Percentiles rank a stretch among this genome's conserved stretches.
Conservation (phyloP, 1,284 basidiomycete species). For the Tremellales sp. region DNA sequence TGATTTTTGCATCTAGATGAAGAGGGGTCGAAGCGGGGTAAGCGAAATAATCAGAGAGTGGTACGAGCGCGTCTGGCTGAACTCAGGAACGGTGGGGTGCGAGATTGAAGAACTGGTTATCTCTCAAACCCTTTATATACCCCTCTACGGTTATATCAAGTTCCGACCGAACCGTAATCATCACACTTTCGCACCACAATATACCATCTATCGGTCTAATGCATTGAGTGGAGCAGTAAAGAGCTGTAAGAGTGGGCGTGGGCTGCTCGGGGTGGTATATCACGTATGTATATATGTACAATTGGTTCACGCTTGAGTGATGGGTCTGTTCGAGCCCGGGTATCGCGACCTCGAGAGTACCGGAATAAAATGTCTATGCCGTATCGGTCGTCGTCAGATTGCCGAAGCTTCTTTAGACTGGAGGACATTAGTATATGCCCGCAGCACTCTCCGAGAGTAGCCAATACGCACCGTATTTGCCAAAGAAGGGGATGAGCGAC, state of each 20-base stretch:
- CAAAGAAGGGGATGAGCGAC: conserved; percentile 89
- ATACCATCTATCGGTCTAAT: not conserved
- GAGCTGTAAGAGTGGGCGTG: not conserved
- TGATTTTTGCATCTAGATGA: not conserved
- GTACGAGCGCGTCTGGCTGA: not conserved
- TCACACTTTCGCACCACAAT: not conserved
- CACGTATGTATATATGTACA: too few relatives aligned
- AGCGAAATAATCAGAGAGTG: too few relatives aligned
- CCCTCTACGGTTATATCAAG: not conserved
- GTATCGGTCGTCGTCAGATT: too few relatives aligned
- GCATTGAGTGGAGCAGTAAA: too few relatives aligned
- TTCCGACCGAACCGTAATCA: not conserved
- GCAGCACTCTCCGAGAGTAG: not conserved
- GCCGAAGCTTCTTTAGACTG: too few relatives aligned
- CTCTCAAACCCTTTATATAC: too few relatives aligned
- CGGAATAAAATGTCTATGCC: too few relatives aligned
- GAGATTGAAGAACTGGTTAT: not conserved
- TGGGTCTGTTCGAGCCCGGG: too few relatives aligned
- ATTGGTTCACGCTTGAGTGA: too few relatives aligned
- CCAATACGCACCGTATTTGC: conserved; percentile 62
- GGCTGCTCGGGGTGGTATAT: not conserved
- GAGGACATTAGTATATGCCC: too few relatives aligned
- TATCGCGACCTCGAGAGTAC: too few relatives aligned
- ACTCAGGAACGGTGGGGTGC: not conserved
- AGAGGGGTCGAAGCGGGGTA: too few relatives aligned